These are phyloP conservation scores for Rhizopus microsporus DNA, from an alignment of 371 early-diverging fungal species.

Conservation along the genomic window DNA sequence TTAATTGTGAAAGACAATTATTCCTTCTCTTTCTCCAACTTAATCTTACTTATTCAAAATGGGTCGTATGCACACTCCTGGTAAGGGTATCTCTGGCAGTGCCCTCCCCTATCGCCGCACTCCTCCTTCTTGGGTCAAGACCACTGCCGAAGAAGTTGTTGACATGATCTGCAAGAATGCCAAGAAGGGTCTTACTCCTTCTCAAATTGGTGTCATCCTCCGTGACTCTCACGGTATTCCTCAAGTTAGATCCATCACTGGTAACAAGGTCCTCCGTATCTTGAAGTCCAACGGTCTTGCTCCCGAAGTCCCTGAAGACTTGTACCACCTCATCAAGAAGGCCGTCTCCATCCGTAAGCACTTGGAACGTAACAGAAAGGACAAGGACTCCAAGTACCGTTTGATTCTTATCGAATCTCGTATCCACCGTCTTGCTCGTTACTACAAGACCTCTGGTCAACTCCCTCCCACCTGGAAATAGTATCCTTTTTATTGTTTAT, in stretches of 20 bases:
- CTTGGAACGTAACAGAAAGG: constrained; percentile 99
- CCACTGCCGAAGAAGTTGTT: constrained; percentile 95
- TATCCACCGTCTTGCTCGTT: constrained; percentile 99
- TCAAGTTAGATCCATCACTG: constrained; percentile 95
- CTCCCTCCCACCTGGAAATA: constrained; percentile 99
- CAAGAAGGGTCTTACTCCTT: constrained; percentile 99
- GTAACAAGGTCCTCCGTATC: constrained; percentile 96
- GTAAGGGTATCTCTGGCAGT: constrained; percentile 98
- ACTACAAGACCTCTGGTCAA: constrained; percentile 99
- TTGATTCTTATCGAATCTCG: constrained; percentile 98
- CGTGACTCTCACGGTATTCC: constrained; percentile 99
- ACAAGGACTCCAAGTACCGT: constrained; percentile 99
- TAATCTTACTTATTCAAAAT: constrained; percentile 25
- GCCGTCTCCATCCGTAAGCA: constrained; percentile 99
- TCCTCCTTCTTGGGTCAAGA: constrained; percentile 97
- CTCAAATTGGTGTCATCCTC: constrained; percentile 99
- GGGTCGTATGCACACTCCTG: constrained; percentile 84
- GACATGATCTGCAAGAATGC: constrained; percentile 98
- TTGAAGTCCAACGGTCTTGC: constrained; percentile 80
- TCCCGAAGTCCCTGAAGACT: constrained; percentile 99
- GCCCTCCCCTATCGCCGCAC: constrained; percentile 99
- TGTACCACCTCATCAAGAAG: constrained; percentile 99
- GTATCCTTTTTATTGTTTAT: constrained; percentile 46
- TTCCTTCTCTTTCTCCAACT: constrained; percentile 25
- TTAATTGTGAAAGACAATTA: background rate